Evolutionary conservation across 2,329 filamentous ascomycete species (phyloP), one percentile per base, ranked within the genome.

Genomic region (Cytospora paraplurivora): DNA sequence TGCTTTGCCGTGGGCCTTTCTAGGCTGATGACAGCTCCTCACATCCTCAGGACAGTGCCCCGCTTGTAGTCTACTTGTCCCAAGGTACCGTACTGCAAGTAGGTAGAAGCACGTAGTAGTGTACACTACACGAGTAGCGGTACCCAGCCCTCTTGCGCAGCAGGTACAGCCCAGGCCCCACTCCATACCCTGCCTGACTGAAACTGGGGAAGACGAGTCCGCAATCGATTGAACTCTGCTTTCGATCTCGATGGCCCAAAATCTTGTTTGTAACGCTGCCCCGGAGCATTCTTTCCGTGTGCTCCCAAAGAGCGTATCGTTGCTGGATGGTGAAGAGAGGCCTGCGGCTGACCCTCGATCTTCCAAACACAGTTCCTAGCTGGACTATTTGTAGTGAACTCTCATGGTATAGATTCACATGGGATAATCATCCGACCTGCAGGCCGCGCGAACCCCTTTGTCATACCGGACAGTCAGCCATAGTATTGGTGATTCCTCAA

Each of bases 141-240:
- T 19, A n/a, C 44, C 12, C 44, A 21, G n/a, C 10, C 11, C 44
- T 47, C 44, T 47, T 10, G 17, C 38, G n/a, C 15, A 44, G n/a
- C 15, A 44, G n/a, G 35, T 27, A 27, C 27, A 27, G 27, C 27
- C 27, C 35, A 37, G 35, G 35, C 35, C 12, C n/a, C n/a, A 21
- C 44, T 47, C 44, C n/a, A 19, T n/a, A 47, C 44, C 27, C 44
- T 47, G 44, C 44, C 44, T 47, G 41, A 19, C 41, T 47, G 44
- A 47, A 47, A 47, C 44, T 47, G 44, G 44, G 44, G n/a, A 21
- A 21, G 17, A 21, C 12, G 35, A 37, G 12, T 13, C 38, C 8
- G 44, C 44, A 17, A 47, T 27, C 4, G 27, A 11, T 21, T n/a
- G 8, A n/a, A 8, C 19, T 1, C 17, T 17, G n/a, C 8, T n/a